Conservation (phyloP, 306 rosid genomes). For the Macrotyloma uniflorum region DNA sequence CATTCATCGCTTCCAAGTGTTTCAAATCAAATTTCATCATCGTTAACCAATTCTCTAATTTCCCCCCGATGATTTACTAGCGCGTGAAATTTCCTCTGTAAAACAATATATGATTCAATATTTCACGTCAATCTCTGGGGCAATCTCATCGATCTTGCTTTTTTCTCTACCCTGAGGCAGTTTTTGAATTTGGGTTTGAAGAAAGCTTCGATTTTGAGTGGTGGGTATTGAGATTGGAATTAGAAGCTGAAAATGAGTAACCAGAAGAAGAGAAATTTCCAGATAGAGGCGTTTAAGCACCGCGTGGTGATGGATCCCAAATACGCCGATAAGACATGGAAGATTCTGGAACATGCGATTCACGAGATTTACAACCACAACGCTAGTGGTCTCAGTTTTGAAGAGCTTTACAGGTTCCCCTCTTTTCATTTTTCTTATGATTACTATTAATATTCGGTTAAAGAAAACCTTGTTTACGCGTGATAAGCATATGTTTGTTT, state of each 20-base stretch:
- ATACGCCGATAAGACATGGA: conserved; percentile 95
- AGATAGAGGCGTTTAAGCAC: conserved; percentile 94
- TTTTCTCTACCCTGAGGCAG: conserved; percentile 10
- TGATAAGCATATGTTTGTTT: not conserved
- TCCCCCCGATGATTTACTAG: not conserved
- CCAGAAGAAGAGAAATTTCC: conserved; percentile 92
- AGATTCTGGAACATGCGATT: conserved; percentile 89
- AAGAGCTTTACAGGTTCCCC: conserved; percentile 90
- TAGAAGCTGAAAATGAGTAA: conserved; percentile 68
- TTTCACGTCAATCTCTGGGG: not conserved
- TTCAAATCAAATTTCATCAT: conserved; percentile 16
- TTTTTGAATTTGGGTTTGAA: conserved; percentile 7
- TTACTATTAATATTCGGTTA: not conserved
- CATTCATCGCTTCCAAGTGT: not conserved
- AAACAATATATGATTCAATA: not conserved
- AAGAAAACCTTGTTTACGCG: not conserved
- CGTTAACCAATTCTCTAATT: not conserved
- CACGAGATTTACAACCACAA: conserved; percentile 92
- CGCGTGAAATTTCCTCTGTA: not conserved
- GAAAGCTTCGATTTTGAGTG: conserved; percentile 7
- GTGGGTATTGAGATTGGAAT: conserved; percentile 26
- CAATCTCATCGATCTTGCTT: conserved; percentile 16
- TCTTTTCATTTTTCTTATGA: not conserved
- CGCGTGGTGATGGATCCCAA: conserved; percentile 95
- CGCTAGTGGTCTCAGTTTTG: conserved; percentile 97